These are phyloP conservation scores for Serendipita sp. DNA, from an alignment of 768 basidiomycete genomes.

Conservation along the genomic window DNA sequence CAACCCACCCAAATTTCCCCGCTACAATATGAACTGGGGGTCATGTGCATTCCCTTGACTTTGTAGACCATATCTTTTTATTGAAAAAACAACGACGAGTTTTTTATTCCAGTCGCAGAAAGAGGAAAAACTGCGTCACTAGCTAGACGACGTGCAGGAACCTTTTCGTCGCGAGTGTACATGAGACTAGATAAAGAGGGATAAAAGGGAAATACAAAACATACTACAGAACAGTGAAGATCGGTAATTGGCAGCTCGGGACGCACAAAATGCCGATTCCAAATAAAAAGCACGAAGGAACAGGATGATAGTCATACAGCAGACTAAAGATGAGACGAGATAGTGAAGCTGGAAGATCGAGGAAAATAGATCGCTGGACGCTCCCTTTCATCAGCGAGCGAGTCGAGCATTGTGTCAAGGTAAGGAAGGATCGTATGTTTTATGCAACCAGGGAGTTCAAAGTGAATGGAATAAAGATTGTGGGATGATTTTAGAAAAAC, in stretches of 20 bases:
- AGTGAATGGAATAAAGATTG: neutral
- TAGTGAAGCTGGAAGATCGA: too few relatives aligned
- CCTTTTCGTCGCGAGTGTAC: neutral
- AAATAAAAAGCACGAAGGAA: neutral
- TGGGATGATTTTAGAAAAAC: neutral
- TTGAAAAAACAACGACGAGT: neutral
- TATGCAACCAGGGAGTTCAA: neutral
- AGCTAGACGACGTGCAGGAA: neutral
- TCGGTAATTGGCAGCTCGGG: neutral
- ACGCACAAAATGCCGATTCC: neutral
- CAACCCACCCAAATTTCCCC: too few relatives aligned
- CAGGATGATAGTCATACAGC: conserved; percentile 2
- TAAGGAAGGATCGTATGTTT: neutral
- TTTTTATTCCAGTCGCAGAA: neutral
- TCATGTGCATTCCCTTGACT: too few relatives aligned
- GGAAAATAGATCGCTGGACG: too few relatives aligned
- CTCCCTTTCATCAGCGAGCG: too few relatives aligned
- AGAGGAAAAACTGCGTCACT: neutral
- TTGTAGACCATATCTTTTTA: too few relatives aligned
- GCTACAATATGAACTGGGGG: too few relatives aligned
- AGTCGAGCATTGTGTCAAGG: neutral
- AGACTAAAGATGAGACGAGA: neutral
- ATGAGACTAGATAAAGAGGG: neutral
- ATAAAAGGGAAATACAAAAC: neutral
- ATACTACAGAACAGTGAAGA: neutral